A percentile compares a stretch with the other conserved stretches of the same genome.
phyloP scores from a whole-genome alignment of 768 basidiomycete species.

The Boletus fagicola region DNA sequence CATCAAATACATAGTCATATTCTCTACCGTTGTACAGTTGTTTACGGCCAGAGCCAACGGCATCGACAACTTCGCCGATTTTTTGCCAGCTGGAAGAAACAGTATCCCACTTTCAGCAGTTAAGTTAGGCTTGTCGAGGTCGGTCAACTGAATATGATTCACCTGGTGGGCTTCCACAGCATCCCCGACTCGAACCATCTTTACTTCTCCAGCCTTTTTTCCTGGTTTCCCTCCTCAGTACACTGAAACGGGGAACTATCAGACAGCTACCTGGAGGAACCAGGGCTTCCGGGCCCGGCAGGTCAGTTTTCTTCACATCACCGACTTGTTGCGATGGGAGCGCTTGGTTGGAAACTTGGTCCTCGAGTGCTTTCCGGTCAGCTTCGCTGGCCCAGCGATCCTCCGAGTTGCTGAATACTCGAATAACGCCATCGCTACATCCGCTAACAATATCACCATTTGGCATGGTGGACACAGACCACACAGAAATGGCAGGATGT shows the following conservation, averaged over 20 bases:
- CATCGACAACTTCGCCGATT: conserved; percentile 94
- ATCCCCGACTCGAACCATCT: conserved; percentile 82
- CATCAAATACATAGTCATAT: conserved; percentile 99
- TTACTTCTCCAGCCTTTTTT: conserved; percentile 90
- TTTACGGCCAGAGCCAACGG: conserved; percentile 85
- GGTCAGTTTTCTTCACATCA: conserved; percentile 88
- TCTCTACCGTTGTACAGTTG: conserved; percentile 92
- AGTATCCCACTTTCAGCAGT: conserved; percentile 72
- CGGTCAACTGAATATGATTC: conserved; percentile 15
- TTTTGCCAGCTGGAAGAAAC: conserved; percentile 76
- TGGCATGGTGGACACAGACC: conserved; percentile 85
- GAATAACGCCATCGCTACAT: conserved; percentile 81
- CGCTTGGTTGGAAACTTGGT: conserved; percentile 71
- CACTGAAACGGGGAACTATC: neutral
- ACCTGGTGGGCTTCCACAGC: conserved; percentile 91
- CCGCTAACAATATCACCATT: conserved; percentile 93
- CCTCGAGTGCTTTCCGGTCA: conserved; percentile 69
- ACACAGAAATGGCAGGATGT: conserved; percentile 96
- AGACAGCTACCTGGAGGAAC: conserved; percentile 53
- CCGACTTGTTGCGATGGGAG: conserved; percentile 86
- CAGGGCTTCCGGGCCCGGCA: conserved; percentile 85
- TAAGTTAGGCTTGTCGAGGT: neutral
- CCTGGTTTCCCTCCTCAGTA: conserved; percentile 44
- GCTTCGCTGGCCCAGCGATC: conserved; percentile 70
- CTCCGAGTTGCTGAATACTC: conserved; percentile 77